Evolutionary conservation across 2,329 filamentous ascomycete genomes (phyloP).

Genomic region (Alternaria solani): DNA sequence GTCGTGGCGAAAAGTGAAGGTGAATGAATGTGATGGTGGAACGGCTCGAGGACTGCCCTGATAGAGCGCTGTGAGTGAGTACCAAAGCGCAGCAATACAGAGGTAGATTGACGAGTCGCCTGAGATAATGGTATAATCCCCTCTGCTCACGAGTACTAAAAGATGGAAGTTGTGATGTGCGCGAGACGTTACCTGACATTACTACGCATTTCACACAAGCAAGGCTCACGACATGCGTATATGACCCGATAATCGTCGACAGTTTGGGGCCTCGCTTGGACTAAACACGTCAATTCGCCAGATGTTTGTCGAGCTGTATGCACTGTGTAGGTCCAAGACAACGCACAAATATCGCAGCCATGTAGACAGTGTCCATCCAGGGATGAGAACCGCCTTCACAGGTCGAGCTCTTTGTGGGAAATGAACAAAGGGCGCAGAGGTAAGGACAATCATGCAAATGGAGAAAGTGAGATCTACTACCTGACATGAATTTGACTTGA

Average conservation of each 20-base stretch:
- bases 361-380: neutral
- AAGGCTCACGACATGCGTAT: neutral
- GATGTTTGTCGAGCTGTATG: neutral
- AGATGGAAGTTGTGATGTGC: neutral
- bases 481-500: neutral
- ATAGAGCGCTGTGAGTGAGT: neutral
- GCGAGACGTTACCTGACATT: neutral
- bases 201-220: neutral
- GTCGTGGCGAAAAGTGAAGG: neutral
- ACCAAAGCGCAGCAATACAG: too few species aligned
- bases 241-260: neutral
- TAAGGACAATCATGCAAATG: neutral
- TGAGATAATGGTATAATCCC: neutral
- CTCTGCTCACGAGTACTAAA: neutral
- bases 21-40: neutral
- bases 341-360: neutral
- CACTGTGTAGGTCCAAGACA: neutral
- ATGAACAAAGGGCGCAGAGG: neutral
- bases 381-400: neutral
- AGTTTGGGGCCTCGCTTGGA: neutral
- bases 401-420: neutral
- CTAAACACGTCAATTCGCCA: neutral
- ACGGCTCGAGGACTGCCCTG: neutral
- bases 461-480: neutral
- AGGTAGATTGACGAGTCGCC: neutral